Evolutionary conservation across 495 filamentous ascomycete genomes (phyloP), one percentile per base, ranked within the genome.

Genomic region (Parathielavia hyrcaniae): DNA sequence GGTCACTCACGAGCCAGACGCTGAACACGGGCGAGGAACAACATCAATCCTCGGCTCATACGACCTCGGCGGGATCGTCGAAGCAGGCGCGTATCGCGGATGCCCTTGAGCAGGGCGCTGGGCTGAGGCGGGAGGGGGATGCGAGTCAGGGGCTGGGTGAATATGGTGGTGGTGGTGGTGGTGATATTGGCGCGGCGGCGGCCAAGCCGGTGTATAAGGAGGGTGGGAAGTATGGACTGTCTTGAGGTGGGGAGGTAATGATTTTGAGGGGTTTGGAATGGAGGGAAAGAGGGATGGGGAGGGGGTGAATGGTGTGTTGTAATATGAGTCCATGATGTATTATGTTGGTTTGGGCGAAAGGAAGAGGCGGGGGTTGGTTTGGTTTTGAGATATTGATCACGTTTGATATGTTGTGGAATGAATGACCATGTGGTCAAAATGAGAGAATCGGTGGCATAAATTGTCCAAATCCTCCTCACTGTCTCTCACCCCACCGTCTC

Each of bases 51-150:
- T 2, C 26, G 2, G n/a, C 55, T 43, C 4, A 62, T n/a, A n/a
- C n/a, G 26, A 30, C 3, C 26, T 30, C 26, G 26, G 26, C 26
- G 26, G 26, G 26, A 30, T n/a, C n/a, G n/a, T n/a, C 26, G 26
- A 6, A 80, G 58, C 52, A 61, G 17, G 68, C 69, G 54, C 72
- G 72, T 8, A 53, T 70, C 35, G 71, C 59, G 17, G 75, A 78
- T 61, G 72, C 70, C 11, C 69, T 69, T 26, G 75, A 75, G 61
- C 71, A 73, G 14, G 68, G 72, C 63, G 61, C 74, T 22, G 72
- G 76, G 53, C 72, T 69, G 61, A 72, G 76, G 52, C 59, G 66
- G 23, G 58, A 63, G n/a, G 61, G 61, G 3, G n/a, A 26, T 12
- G 57, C 49, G 40, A 53, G 48, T 39, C 55, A 61, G n/a, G 62